A percentile compares a stretch with the other conserved stretches of the same genome.
Evolutionary conservation across 1,139 yeast species (phyloP).

Genomic region (Hansenula lynferdii): DNA sequence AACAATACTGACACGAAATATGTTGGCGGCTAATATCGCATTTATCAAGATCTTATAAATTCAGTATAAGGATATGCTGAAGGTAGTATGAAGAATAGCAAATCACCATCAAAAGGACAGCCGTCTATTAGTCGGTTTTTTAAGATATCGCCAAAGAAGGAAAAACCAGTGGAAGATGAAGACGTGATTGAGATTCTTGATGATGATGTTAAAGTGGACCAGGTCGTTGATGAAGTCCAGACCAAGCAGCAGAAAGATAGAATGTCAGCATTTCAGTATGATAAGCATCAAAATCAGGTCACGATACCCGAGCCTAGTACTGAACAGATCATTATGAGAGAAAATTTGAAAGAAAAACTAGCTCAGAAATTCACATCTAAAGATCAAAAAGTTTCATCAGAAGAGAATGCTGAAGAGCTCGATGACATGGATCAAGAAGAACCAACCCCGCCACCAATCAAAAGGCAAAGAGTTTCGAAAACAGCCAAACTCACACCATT

Average conservation of each 20-base stretch:
- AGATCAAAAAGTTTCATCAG: too few relatives aligned
- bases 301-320: background rate
- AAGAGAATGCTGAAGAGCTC: slow-evolving; percentile 4
- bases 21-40: too few relatives aligned
- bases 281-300: background rate
- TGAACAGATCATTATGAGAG: slow-evolving; percentile 2
- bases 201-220: too few relatives aligned
- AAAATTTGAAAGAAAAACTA: slow-evolving; percentile 5
- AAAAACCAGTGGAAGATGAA: background rate
- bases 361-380: slow-evolving; percentile 4
- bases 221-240: too few relatives aligned
- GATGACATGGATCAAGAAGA: slow-evolving; percentile 1
- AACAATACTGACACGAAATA: too few relatives aligned
- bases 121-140: slow-evolving; percentile 12
- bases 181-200: background rate
- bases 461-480: slow-evolving; percentile 9
- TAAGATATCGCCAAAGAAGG: slow-evolving; percentile 1
- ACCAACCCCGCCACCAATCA: slow-evolving; percentile 5
- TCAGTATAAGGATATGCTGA: too few relatives aligned
- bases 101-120: slow-evolving; percentile 1
- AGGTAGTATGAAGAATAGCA: background rate
- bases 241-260: too few relatives aligned
- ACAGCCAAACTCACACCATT: slow-evolving; percentile 59
- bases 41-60: too few relatives aligned
- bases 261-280: background rate